Conservation (phyloP, 805 yeast genomes). For the Maudiozyma turicensis region DNA sequence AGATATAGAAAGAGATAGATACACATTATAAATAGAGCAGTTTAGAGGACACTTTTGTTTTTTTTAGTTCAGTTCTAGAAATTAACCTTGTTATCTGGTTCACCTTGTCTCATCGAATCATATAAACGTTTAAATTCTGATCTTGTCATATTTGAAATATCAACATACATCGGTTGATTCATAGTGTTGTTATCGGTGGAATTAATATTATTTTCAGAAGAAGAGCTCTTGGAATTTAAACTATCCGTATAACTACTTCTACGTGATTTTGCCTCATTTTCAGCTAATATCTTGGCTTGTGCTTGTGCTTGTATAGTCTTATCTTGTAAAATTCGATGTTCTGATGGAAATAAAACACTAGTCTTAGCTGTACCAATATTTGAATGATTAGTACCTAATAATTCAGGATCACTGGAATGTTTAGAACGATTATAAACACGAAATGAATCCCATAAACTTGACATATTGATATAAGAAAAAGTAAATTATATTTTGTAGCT, state of each 20-base stretch:
- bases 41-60: not conserved
- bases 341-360: constrained; percentile 14
- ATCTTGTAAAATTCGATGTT: constrained; percentile 9
- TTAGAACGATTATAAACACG: constrained; percentile 26
- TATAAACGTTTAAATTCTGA: constrained; percentile 17
- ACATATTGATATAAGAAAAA: constrained; percentile 4
- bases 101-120: constrained; percentile 17
- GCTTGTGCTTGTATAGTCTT: not conserved
- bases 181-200: not conserved
- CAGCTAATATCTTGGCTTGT: not conserved
- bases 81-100: constrained; percentile 22
- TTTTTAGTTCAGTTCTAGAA: constrained; percentile 1
- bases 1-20: too few species aligned
- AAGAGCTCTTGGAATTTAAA: not conserved
- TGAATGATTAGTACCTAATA: constrained; percentile 14
- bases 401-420: constrained; percentile 17
- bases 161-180: constrained; percentile 7
- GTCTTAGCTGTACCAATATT: constrained; percentile 17
- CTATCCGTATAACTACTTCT: constrained; percentile 1
- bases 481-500: too few species aligned
- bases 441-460: constrained; percentile 26
- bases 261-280: not conserved
- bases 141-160: constrained; percentile 15
- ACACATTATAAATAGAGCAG: too few species aligned
- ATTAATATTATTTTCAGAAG: too few species aligned